A percentile compares a stretch with the other conserved stretches of the same genome.
phyloP scores from a whole-genome alignment of 345 rosid genomes.

The Excoecaria cochinchinensis region DNA sequence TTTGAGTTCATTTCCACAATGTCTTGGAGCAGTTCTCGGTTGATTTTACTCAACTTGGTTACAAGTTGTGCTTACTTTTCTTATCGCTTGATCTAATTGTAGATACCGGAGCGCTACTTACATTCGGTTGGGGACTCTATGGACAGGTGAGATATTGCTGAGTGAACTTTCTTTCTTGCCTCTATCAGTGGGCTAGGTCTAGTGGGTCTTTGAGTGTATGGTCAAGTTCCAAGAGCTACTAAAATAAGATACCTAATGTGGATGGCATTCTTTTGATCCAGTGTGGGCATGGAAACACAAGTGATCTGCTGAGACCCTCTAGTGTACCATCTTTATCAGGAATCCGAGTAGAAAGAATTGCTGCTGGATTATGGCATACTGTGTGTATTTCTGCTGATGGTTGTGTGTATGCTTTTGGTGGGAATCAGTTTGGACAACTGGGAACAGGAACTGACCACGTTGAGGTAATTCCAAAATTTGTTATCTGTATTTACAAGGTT shows the following conservation, averaged over 20 bases:
- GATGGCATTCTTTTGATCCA: constrained; percentile 21
- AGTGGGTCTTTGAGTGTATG: not conserved
- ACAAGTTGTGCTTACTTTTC: not conserved
- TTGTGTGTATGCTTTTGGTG: constrained; percentile 66
- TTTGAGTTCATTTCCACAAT: not conserved
- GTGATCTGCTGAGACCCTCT: constrained; percentile 68
- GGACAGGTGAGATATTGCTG: constrained; percentile 59
- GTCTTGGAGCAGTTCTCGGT: not conserved
- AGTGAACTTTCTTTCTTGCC: not conserved
- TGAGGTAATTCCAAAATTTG: constrained; percentile 44
- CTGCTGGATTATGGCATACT: constrained; percentile 90
- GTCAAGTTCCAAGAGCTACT: not conserved
- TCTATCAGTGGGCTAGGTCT: not conserved
- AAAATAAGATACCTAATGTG: not conserved
- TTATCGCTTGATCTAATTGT: constrained; percentile 16
- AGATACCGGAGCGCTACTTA: constrained; percentile 71
- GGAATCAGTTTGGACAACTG: constrained; percentile 88
- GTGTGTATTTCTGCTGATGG: constrained; percentile 64
- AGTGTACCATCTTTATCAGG: constrained; percentile 51
- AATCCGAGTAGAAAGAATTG: constrained; percentile 46
- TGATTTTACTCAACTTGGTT: not conserved
- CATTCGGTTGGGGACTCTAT: constrained; percentile 91
- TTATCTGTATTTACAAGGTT: not conserved
- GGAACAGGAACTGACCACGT: constrained; percentile 77
- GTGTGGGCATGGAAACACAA: constrained; percentile 84